Percentiles rank a stretch among this genome's conserved stretches.
Evolutionary conservation across 805 yeast genomes (phyloP).

Genomic region (Nakazawaea populi): DNA sequence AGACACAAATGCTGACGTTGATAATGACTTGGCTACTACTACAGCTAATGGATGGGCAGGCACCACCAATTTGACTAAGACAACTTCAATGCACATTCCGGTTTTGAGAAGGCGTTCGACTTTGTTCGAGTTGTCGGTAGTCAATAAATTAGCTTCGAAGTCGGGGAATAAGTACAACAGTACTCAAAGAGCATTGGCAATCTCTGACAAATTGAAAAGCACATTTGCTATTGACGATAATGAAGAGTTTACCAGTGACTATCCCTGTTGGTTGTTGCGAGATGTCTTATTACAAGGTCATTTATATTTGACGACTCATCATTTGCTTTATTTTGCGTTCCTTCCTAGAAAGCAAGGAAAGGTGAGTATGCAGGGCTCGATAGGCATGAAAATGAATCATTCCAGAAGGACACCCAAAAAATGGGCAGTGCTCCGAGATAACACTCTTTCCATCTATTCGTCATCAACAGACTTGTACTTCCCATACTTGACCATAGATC

Average conservation of each 20-base stretch:
- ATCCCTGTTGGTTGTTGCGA: slow-evolving; percentile 72
- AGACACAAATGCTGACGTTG: slow-evolving; percentile 1
- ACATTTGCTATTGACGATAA: slow-evolving; percentile 42
- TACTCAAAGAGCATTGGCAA: slow-evolving; percentile 27
- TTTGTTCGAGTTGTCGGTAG: slow-evolving; percentile 27
- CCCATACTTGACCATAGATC: slow-evolving; percentile 71
- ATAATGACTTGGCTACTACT: neutral
- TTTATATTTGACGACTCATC: slow-evolving; percentile 59
- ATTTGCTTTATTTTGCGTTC: slow-evolving; percentile 71
- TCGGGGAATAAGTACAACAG: slow-evolving; percentile 7
- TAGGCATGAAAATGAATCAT: slow-evolving; percentile 36
- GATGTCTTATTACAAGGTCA: slow-evolving; percentile 88
- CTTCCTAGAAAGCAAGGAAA: slow-evolving; percentile 52
- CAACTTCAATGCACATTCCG: neutral
- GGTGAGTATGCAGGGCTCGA: slow-evolving; percentile 41
- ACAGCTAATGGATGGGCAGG: neutral
- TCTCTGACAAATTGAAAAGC: slow-evolving; percentile 27
- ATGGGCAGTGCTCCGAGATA: slow-evolving; percentile 77
- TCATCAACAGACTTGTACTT: slow-evolving; percentile 79
- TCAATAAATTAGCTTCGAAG: slow-evolving; percentile 21
- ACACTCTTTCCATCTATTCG: slow-evolving; percentile 61
- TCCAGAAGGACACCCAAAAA: slow-evolving; percentile 41
- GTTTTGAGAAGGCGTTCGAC: slow-evolving; percentile 15
- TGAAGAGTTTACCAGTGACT: slow-evolving; percentile 56
- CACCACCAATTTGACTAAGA: neutral